These are phyloP conservation scores for Neurospora sp. DNA, from an alignment of 495 filamentous ascomycete species.

Conservation along the genomic window DNA sequence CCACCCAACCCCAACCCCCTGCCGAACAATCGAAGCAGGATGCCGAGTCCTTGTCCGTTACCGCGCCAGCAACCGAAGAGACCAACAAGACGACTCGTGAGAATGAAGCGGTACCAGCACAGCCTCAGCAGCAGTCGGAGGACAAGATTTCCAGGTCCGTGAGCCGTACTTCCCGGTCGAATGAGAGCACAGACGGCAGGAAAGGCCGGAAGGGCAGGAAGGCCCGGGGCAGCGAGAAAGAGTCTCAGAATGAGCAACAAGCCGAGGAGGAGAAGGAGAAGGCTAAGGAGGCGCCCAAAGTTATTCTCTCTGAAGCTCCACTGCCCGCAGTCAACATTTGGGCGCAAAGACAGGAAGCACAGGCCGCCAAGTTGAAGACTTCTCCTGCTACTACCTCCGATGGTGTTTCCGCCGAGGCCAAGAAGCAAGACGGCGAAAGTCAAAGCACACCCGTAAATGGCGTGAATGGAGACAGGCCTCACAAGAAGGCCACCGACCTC, in stretches of 20 bases:
- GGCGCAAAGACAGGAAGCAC: slow-evolving; percentile 62
- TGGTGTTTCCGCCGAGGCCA: slow-evolving; percentile 8
- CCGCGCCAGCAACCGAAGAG: slow-evolving; percentile 17
- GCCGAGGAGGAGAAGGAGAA: slow-evolving; percentile 34
- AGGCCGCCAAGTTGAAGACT: slow-evolving; percentile 51
- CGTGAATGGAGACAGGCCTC: slow-evolving; percentile 32
- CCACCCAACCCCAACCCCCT: slow-evolving; percentile 12
- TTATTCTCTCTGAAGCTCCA: slow-evolving; percentile 66
- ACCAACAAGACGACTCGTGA: slow-evolving; percentile 10
- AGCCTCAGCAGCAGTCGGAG: slow-evolving; percentile 8
- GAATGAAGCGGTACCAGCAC: slow-evolving; percentile 9
- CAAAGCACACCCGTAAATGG: slow-evolving; percentile 8
- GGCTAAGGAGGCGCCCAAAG: slow-evolving; percentile 41
- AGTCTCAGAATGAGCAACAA: slow-evolving; percentile 29
- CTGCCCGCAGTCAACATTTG: slow-evolving; percentile 78
- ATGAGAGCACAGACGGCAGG: slow-evolving; percentile 30
- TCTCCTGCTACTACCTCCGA: slow-evolving; percentile 16
- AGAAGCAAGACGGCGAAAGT: slow-evolving; percentile 13
- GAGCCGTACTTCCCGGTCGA: slow-evolving; percentile 27
- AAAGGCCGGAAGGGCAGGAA: slow-evolving; percentile 41
- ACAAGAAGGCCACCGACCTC: slow-evolving; percentile 43
- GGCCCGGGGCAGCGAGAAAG: slow-evolving; percentile 33
- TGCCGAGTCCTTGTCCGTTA: slow-evolving; percentile 11
- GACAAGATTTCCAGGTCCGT: slow-evolving; percentile 21
- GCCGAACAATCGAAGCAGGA: slow-evolving; percentile 18